Conservation (phyloP, 176 grass and related monocot species). For the Phragmites australis region DNA sequence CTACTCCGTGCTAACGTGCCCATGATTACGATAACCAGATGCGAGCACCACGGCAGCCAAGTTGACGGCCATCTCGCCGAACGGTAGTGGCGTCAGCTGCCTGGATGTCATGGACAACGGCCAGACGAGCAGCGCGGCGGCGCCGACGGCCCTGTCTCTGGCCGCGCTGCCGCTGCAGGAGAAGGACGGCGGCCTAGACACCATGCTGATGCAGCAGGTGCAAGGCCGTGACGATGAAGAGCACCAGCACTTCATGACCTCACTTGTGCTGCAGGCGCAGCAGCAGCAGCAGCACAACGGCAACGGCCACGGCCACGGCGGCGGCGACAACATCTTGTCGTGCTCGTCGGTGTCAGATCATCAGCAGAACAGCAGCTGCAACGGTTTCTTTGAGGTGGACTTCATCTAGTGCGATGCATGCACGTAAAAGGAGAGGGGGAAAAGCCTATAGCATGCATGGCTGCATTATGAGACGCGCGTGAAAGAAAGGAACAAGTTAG, state of each 20-base stretch:
- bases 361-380: constrained; percentile 38
- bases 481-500: constrained; percentile 32
- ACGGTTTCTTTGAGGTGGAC: constrained; percentile 59
- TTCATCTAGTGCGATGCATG: constrained; percentile 39
- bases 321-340: constrained; percentile 35
- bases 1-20: neutral
- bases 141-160: constrained; percentile 40
- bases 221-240: neutral
- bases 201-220: constrained; percentile 17
- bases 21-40: constrained; percentile 15
- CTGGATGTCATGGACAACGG: constrained; percentile 45
- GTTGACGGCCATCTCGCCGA: constrained; percentile 28
- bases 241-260: constrained; percentile 22
- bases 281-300: constrained; percentile 13
- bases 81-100: constrained; percentile 39
- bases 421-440: neutral
- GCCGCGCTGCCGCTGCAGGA: neutral
- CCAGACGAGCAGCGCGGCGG: constrained; percentile 17
- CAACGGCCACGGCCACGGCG: neutral
- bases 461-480: constrained; percentile 26
- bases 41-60: constrained; percentile 24
- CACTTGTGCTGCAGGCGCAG: neutral
- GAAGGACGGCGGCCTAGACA: constrained; percentile 21
- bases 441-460: constrained; percentile 22
- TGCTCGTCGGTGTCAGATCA: constrained; percentile 48